phyloP scores from a whole-genome alignment of 768 basidiomycete species.

The Boletus eberwhitei region DNA sequence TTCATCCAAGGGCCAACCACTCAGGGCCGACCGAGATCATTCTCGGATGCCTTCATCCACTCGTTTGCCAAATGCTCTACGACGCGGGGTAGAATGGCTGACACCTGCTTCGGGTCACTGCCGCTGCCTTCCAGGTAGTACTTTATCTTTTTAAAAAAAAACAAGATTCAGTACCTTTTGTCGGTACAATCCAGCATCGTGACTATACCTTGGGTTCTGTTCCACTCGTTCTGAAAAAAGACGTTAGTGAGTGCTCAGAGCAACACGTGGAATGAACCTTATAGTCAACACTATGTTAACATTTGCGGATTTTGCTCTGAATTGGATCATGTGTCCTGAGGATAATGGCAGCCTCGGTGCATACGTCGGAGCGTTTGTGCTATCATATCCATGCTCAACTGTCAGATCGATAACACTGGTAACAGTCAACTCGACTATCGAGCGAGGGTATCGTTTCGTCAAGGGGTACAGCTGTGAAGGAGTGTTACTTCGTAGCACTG shows the following conservation, averaged over 20 bases:
- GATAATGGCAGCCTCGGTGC: constrained; percentile 65
- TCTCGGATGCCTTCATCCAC: constrained; percentile 68
- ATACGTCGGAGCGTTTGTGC: constrained; percentile 62
- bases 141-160: constrained; percentile 56
- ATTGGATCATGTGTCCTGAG: constrained; percentile 83
- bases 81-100: constrained; percentile 48
- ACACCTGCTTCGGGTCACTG: constrained; percentile 44
- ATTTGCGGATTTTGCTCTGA: constrained; percentile 48
- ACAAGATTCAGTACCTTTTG: not conserved
- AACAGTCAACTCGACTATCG: constrained; percentile 59
- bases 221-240: constrained; percentile 65
- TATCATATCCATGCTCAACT: constrained; percentile 60
- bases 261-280: constrained; percentile 42
- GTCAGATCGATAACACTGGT: constrained; percentile 74
- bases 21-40: constrained; percentile 40
- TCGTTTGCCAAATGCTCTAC: constrained; percentile 55
- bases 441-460: constrained; percentile 50
- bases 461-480: constrained; percentile 16
- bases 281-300: constrained; percentile 65
- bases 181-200: not conserved
- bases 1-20: not conserved
- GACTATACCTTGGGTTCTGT: constrained; percentile 79
- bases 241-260: not conserved
- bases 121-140: constrained; percentile 86
- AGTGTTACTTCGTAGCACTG: not conserved